These are phyloP conservation scores for Colletotrichum incanum DNA, from an alignment of 2,329 filamentous ascomycete genomes.

Conservation along the genomic window DNA sequence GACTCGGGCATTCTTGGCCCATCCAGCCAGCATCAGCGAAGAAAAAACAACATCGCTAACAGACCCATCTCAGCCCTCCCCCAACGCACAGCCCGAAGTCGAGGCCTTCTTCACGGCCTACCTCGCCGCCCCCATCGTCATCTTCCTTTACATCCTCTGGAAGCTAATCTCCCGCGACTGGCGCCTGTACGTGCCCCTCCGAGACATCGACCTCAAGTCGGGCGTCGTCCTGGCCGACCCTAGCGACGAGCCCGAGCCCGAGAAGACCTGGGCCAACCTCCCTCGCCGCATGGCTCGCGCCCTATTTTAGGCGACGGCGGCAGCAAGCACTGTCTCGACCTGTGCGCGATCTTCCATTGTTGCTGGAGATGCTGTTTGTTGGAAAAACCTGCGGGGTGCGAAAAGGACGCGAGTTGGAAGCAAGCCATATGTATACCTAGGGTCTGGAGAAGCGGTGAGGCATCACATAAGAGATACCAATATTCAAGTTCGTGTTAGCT, in stretches of 20 bases:
- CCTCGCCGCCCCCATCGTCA: conserved; percentile 70
- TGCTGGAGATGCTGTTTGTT: not conserved
- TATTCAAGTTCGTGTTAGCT: not conserved
- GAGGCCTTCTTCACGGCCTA: conserved; percentile 73
- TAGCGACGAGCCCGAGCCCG: conserved; percentile 55
- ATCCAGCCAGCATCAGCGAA: not conserved
- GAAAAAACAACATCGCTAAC: conserved; percentile 10
- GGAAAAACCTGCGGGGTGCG: not conserved
- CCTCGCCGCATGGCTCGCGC: conserved; percentile 53
- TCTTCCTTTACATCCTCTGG: conserved; percentile 75
- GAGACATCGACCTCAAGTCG: conserved; percentile 74
- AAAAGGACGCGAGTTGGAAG: not conserved
- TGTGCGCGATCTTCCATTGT: no score
- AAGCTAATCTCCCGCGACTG: conserved; percentile 71
- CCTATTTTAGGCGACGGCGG: conserved; percentile 52
- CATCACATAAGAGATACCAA: not conserved
- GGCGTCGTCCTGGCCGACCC: conserved; percentile 71
- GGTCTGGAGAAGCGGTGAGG: not conserved
- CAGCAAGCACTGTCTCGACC: not conserved
- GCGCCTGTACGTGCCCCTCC: conserved; percentile 70
- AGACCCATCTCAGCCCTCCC: conserved; percentile 50
- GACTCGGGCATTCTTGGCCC: not conserved
- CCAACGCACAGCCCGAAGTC: conserved; percentile 54
- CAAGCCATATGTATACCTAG: no score
- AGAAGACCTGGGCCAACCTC: conserved; percentile 55